phyloP scores from a whole-genome alignment of 768 basidiomycete species.

The Termitomyces sp. region DNA sequence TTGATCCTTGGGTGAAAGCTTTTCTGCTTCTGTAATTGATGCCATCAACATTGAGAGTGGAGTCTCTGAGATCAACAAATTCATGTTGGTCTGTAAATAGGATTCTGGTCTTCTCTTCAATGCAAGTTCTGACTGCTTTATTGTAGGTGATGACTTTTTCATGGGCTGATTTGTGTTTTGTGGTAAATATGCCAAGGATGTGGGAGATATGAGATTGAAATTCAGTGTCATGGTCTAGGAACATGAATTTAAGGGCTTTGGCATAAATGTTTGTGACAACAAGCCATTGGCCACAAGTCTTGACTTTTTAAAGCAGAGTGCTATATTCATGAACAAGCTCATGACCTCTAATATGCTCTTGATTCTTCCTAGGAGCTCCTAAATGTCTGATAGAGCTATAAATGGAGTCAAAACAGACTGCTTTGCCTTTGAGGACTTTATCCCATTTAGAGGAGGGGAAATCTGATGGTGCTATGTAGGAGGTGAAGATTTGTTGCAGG shows the following conservation, averaged over 20 bases:
- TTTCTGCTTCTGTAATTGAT: too few species aligned
- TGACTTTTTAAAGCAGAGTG: constrained; percentile 7
- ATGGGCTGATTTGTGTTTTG: constrained; percentile 3
- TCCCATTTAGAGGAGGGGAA: not conserved
- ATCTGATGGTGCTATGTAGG: not conserved
- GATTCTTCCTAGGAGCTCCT: not conserved
- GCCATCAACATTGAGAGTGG: too few species aligned
- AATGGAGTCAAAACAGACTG: not conserved
- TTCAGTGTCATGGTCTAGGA: constrained; percentile 20
- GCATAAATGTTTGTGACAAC: constrained; percentile 15
- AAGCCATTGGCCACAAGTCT: constrained; percentile 19
- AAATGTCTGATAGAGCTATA: not conserved
- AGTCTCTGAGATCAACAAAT: not conserved
- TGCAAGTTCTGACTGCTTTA: constrained; percentile 16
- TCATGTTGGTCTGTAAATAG: constrained; percentile 16
- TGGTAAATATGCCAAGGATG: constrained; percentile 21
- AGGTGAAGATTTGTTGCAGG: not conserved
- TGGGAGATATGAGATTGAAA: constrained; percentile 19
- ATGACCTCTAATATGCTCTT: not conserved
- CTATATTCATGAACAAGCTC: not conserved
- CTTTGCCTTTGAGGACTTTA: not conserved
- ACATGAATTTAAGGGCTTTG: constrained; percentile 19
- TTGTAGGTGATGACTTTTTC: constrained; percentile 23
- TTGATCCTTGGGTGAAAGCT: too few species aligned
- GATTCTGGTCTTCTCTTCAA: constrained; percentile 6